Base-by-base conservation (phyloP, 495 filamentous ascomycete genomes). In the Trichoderma reesei region DNA sequence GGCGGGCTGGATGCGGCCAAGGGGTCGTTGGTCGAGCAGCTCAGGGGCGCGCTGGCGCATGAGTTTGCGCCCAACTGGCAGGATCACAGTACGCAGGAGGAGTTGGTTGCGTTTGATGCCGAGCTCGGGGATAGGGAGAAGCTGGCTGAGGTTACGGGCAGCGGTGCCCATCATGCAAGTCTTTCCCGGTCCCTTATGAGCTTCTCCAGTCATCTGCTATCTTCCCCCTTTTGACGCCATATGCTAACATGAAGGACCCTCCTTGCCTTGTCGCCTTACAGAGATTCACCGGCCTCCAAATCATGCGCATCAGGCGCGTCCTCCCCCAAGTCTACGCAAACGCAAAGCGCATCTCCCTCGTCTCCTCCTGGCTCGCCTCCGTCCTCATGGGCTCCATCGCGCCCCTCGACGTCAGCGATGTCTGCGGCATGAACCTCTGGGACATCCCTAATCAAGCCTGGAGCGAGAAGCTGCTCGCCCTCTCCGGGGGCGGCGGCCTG, bases 201-300 rank as follows among this genome's bases (percentile, higher is more conserved):
- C 26, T 1, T 26, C 26, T 26, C 26, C 26, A 26, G 26, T 26
- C 26, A 26, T 26, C 26, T 11, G 11, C 38, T 39, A 1, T 39
- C 11, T 39, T 3, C 11, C 11, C 41, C 41, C 36, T 51, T 66
- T 0, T 60, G 38, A 63, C 37, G 42, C 60, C 37, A 68, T 66
- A 13, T 61, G 51, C 20, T 79, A 59, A 79, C 70, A 46, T 1
- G 1, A 16, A 44, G 3, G n/a, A n/a, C n/a, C n/a, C n/a, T 26
- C 26, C 26, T 26, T 1, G 26, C 0, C 4, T 20, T 4, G 3
- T 48, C 8, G 7, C 7, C 14, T 60, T 39, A 26, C 67, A 98
- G 90, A 88, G 94, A 68, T 98, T 98, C 75, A 98, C 94, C n/a
- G 94, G 94, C 14, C 90, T 92, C 5, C 94, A 98, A 73, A 98